Percentiles rank a stretch among this genome's conserved stretches.
phyloP scores from a whole-genome alignment of 1,284 basidiomycete species.

The Termitomyces sp. region DNA sequence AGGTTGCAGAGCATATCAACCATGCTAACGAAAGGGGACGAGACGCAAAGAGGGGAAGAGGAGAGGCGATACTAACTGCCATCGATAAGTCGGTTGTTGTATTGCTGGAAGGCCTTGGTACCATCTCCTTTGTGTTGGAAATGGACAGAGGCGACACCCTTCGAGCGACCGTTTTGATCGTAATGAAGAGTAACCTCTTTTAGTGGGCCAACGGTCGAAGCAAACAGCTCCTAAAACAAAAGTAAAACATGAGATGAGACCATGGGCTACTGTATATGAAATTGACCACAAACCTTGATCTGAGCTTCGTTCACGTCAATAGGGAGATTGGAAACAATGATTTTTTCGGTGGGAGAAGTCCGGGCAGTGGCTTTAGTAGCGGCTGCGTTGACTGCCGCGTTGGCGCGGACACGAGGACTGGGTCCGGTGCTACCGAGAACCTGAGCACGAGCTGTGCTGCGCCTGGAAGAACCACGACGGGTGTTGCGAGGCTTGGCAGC shows the following conservation, averaged over 20 bases:
- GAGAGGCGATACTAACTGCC: conserved; percentile 91
- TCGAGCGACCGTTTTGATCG: conserved; percentile 81
- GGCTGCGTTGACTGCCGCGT: conserved; percentile 41
- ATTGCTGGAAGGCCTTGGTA: conserved; percentile 87
- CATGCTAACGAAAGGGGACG: conserved; percentile 26
- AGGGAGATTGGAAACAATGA: conserved; percentile 95
- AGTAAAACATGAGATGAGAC: conserved; percentile 2
- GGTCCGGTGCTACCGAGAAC: conserved; percentile 50
- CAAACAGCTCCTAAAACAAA: conserved; percentile 79
- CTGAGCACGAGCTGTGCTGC: conserved; percentile 46
- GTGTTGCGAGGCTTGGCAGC: conserved; percentile 49
- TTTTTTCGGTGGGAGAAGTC: conserved; percentile 70
- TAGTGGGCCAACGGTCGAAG: conserved; percentile 85
- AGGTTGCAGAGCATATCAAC: conserved; percentile 17
- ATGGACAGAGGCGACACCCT: conserved; percentile 84
- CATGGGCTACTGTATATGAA: not conserved
- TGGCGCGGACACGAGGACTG: conserved; percentile 49
- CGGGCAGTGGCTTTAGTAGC: conserved; percentile 31
- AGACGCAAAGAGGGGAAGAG: conserved; percentile 29
- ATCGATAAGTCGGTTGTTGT: conserved; percentile 99
- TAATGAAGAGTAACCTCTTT: conserved; percentile 83
- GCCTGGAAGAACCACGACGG: conserved; percentile 45
- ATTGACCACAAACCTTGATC: conserved; percentile 67
- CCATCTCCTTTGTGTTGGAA: conserved; percentile 89
- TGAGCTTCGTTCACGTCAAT: conserved; percentile 92